Evolutionary conservation across 768 basidiomycete species (phyloP).

Genomic region (Lentinula edodes): DNA sequence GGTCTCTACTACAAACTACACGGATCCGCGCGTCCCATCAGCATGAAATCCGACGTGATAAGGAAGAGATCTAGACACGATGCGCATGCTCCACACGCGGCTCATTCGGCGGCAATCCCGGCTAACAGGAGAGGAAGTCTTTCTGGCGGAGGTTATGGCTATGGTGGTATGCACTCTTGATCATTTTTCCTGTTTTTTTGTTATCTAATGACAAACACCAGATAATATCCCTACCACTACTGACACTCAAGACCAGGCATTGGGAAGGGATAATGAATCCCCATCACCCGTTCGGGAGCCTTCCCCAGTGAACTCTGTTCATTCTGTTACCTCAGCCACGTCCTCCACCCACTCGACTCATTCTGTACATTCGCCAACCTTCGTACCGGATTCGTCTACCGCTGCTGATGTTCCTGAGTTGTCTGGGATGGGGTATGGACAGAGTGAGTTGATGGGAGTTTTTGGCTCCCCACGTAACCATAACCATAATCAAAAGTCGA

Average conservation of each 20-base stretch:
- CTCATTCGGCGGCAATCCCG: not conserved
- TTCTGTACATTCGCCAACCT: slow-evolving; percentile 34
- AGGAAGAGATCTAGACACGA: slow-evolving; percentile 84
- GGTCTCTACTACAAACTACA: slow-evolving; percentile 84
- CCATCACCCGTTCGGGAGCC: not conserved
- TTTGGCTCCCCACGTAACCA: slow-evolving; percentile 20
- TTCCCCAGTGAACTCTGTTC: not conserved
- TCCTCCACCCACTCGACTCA: not conserved
- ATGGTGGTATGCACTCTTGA: not conserved
- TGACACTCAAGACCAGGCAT: not conserved
- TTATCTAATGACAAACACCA: too few species aligned
- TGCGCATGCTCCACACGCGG: slow-evolving; percentile 22
- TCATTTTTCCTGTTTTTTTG: not conserved
- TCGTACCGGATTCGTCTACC: slow-evolving; percentile 68
- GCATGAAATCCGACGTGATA: slow-evolving; percentile 89
- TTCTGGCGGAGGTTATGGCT: not conserved
- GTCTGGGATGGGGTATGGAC: not conserved
- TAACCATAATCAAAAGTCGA: not conserved
- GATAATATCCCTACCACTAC: not conserved
- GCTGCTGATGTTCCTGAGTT: slow-evolving; percentile 15
- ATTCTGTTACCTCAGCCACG: not conserved
- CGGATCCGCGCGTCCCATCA: slow-evolving; percentile 80
- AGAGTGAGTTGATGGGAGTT: slow-evolving; percentile 34
- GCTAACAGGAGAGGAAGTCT: not conserved
- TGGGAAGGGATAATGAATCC: not conserved